Conservation (phyloP, 805 yeast genomes). For the Ascoidea tarda region DNA sequence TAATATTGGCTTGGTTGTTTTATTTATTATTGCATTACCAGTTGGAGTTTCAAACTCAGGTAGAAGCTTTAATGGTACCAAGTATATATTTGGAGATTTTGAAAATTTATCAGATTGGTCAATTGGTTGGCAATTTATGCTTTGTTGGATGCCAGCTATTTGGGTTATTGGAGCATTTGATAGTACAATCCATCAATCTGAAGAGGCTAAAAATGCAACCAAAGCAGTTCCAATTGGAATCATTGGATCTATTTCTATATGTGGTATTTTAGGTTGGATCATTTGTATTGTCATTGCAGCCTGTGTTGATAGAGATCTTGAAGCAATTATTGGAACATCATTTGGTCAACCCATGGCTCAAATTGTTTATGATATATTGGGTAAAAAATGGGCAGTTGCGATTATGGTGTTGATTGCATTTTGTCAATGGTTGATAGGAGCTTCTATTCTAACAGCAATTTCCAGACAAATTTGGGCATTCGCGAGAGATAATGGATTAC, state of each 20-base stretch:
- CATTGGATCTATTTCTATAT: slow-evolving; percentile 38
- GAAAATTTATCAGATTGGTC: slow-evolving; percentile 42
- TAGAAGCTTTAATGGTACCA: slow-evolving; percentile 30
- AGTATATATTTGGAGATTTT: slow-evolving; percentile 39
- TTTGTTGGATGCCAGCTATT: slow-evolving; percentile 48
- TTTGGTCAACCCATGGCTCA: slow-evolving; percentile 58
- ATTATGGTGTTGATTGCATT: slow-evolving; percentile 42
- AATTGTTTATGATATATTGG: slow-evolving; percentile 45
- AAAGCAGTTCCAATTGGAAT: slow-evolving; percentile 55
- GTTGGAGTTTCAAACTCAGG: slow-evolving; percentile 31
- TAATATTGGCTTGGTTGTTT: slow-evolving; percentile 35
- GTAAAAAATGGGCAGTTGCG: slow-evolving; percentile 50
- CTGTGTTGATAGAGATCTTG: slow-evolving; percentile 33
- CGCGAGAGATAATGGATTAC: slow-evolving; percentile 65
- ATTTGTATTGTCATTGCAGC: slow-evolving; percentile 40
- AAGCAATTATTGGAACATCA: slow-evolving; percentile 24
- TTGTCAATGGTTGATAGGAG: slow-evolving; percentile 56
- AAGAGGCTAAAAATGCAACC: slow-evolving; percentile 52
- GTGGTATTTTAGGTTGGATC: slow-evolving; percentile 48
- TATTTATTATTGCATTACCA: slow-evolving; percentile 52
- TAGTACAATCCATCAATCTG: slow-evolving; percentile 59
- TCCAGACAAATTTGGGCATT: slow-evolving; percentile 65
- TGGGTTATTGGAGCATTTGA: slow-evolving; percentile 73
- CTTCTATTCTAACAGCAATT: slow-evolving; percentile 41
- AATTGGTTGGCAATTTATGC: slow-evolving; percentile 39